Conservation (phyloP, 2,329 filamentous ascomycete genomes). For the Cytospora chrysosperma region DNA sequence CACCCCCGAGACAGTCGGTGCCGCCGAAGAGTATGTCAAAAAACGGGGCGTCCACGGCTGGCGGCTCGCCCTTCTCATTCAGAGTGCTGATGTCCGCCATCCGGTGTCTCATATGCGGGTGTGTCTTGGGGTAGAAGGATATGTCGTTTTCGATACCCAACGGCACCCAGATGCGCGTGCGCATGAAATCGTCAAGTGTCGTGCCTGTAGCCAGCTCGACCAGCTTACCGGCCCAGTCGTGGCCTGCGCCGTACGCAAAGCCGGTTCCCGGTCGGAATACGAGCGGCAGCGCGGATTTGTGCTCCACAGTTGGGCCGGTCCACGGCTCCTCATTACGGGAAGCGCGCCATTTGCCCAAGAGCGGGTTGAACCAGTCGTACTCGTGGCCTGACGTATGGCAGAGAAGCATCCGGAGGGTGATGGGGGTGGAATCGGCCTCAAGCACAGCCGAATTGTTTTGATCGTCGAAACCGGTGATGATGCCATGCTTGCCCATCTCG, state of each 20-base stretch:
- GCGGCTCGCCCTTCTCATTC: conserved; percentile 26
- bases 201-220: conserved; percentile 28
- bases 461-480: conserved; percentile 42
- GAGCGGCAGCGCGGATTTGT: conserved; percentile 29
- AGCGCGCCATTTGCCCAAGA: conserved; percentile 27
- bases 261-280: conserved; percentile 32
- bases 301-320: conserved; percentile 21
- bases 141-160: conserved; percentile 26
- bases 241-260: conserved; percentile 32
- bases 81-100: conserved; percentile 29
- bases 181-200: conserved; percentile 30
- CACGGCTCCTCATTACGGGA: conserved; percentile 28
- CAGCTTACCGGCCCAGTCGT: conserved; percentile 34
- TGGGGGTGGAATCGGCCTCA: conserved; percentile 31
- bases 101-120: conserved; percentile 25
- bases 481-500: conserved; percentile 41
- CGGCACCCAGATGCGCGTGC: conserved; percentile 24
- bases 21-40: conserved; percentile 27
- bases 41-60: conserved; percentile 24
- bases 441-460: conserved; percentile 35
- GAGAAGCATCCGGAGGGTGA: conserved; percentile 47
- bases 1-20: conserved; percentile 29
- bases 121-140: conserved; percentile 31
- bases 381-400: conserved; percentile 45
- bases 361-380: conserved; percentile 39